phyloP scores from a whole-genome alignment of 202 grass and related monocot genomes.

The Zizania palustris region DNA sequence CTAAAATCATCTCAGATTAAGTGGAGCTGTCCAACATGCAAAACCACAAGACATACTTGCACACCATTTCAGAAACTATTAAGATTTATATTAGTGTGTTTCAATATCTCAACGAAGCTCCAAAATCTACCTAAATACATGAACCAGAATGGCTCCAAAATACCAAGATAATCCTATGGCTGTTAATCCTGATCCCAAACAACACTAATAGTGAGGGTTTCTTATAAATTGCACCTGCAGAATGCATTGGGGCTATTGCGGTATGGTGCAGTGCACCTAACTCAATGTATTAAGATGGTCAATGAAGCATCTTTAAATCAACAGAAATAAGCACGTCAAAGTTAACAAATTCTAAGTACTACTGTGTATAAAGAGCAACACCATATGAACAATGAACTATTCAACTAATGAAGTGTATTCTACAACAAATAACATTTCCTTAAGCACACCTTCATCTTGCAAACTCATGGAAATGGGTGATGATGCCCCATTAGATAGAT shows the following conservation, averaged over 20 bases:
- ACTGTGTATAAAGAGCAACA: constrained; percentile 25
- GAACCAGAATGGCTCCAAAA: constrained; percentile 10
- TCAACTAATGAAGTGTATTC: neutral
- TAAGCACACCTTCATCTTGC: constrained; percentile 50
- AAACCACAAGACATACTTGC: constrained; percentile 4
- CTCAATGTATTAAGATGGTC: constrained; percentile 5
- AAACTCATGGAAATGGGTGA: constrained; percentile 36
- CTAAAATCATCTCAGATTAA: constrained; percentile 25
- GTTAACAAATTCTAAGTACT: neutral
- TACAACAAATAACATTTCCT: constrained; percentile 37
- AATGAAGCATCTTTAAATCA: constrained; percentile 17
- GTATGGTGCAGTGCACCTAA: neutral
- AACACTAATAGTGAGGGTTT: neutral
- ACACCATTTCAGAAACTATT: neutral
- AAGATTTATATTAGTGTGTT: neutral
- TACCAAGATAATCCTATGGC: neutral
- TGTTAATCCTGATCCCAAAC: constrained; percentile 10
- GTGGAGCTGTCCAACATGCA: constrained; percentile 1
- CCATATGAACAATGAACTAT: neutral
- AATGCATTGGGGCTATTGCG: neutral
- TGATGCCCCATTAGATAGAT: constrained; percentile 60
- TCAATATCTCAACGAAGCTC: too few relatives aligned
- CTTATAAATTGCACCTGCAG: neutral
- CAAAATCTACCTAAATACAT: neutral
- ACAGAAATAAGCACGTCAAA: constrained; percentile 28